Base-by-base conservation (phyloP, 176 grass and related monocot genomes). In the Elaeis guineensis region DNA sequence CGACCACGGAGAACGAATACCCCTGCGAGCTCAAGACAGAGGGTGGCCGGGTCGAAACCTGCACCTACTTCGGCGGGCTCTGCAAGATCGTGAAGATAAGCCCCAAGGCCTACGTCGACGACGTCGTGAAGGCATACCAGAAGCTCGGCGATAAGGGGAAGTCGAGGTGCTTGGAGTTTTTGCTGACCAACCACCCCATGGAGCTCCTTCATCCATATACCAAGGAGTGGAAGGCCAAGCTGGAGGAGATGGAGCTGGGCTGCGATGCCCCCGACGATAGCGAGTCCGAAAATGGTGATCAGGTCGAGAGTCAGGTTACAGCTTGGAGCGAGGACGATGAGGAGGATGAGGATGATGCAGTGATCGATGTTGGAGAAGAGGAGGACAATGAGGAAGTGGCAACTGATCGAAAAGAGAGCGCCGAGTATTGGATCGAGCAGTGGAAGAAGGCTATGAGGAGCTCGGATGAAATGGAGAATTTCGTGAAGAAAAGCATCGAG, bases 131-230 rank as follows among this genome's bases (percentile, higher is more conserved):
- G 62, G 92, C 92, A 0, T 97, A 91, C 75, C 80, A 83, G 6
- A 97, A 82, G 69, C 70, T 92, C 56, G 79, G 64, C 3, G 87
- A 97, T 0, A 67, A 57, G 0, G 84, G 72, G 3, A 78, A 97
- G 69, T 81, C 79, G 0, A 70, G 70, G 26, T 92, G 93, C 76
- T 50, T 97, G 32, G 80, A 97, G 64, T 97, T 89, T 75, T 71
- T 97, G 59, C 81, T 97, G 25, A 82, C 16, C 1, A 97, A 97
- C 59, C 93, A 97, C 70, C 87, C 93, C 18, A 71, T 75, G 59
- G 84, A 92, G 63, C 89, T 97, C 35, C 87, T 89, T 21, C 93
- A 97, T 54, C 87, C 93, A 0, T 97, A 88, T 63, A 97, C 93
- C 30, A 91, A 89, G 75, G 87, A 97, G 50, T 92, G 93, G 87